phyloP scores from a whole-genome alignment of 1,284 basidiomycete genomes.

The Cutaneotrichosporon cavernicola region DNA sequence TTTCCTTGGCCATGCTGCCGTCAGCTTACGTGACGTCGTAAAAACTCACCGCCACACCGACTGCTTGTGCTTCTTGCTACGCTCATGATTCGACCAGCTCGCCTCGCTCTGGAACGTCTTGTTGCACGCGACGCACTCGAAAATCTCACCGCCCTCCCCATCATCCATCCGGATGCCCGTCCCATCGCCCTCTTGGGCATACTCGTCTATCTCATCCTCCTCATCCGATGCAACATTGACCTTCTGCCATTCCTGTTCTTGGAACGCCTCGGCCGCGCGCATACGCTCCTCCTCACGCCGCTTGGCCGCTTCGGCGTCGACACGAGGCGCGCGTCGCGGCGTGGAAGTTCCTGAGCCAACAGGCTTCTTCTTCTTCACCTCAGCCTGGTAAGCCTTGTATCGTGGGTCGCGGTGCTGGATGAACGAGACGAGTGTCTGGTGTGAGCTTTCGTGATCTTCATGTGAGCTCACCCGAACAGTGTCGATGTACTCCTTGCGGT shows the following conservation, averaged over 20 bases:
- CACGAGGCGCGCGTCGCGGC: conserved; percentile 22
- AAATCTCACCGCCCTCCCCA: conserved; percentile 51
- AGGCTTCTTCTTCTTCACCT: conserved; percentile 43
- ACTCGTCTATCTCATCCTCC: conserved; percentile 53
- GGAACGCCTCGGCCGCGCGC: conserved; percentile 37
- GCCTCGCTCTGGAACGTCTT: conserved; percentile 90
- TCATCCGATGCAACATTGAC: conserved; percentile 65
- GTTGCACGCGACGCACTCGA: conserved; percentile 94
- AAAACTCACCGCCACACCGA: conserved; percentile 66
- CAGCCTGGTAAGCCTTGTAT: conserved; percentile 70
- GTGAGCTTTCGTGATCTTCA: not conserved
- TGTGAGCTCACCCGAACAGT: conserved; percentile 68
- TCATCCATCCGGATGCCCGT: conserved; percentile 39
- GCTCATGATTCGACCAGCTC: conserved; percentile 93
- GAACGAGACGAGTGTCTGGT: conserved; percentile 76
- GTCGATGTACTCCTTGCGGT: conserved; percentile 89
- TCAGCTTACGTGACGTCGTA: conserved; percentile 55
- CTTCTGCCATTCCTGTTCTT: conserved; percentile 76
- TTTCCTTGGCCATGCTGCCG: conserved; percentile 69
- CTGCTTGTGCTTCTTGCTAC: conserved; percentile 91
- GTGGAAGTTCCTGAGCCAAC: conserved; percentile 26
- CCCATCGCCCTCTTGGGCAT: conserved; percentile 38
- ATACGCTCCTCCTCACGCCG: conserved; percentile 33
- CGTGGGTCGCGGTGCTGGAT: conserved; percentile 91
- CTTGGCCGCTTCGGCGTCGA: conserved; percentile 32